Base-by-base conservation (phyloP, 2,329 filamentous ascomycete species). In the Alternaria sp. region DNA sequence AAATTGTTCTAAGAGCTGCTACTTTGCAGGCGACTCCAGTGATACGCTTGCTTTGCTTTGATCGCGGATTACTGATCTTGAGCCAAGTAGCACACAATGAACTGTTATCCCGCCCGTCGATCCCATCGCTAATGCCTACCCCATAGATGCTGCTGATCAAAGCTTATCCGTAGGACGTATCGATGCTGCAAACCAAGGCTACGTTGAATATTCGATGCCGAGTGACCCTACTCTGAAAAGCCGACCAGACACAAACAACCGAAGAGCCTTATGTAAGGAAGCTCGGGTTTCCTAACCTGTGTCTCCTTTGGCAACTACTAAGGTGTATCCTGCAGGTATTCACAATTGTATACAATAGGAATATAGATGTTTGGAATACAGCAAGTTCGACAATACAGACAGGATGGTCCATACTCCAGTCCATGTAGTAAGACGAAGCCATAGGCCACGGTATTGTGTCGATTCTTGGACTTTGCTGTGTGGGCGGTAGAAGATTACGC, bases 71-170 rank as follows among this genome's bases (percentile, higher is more conserved):
- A 16, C 20, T 16, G 20, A 43, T 25, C 40, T 43, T 25, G 22
- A 43, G 40, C 40, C 40, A 25, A 25, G 40, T 43, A 25, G 14
- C 6, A 25, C 20, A 43, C 12, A 16, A 14, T 43, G 18, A 25
- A 43, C 20, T 43, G 46, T 8, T 50, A 50, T 38, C 46, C 46
- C 32, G 32, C 22, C 34, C 32, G 46, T 50, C 46, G 46, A 50
- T 50, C 46, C 46, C 18, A 50, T 50, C 20, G 20, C 30, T 38
- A 27, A 50, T 25, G 20, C 34, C 9, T 36, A 38, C 32, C 46
- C 30, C 32, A 36, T 22, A 36, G 16, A 50, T 14, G 22, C 20
- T 36, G 46, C 25, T 50, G 46, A 50, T 50, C 34, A 50, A 50
- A 50, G 30, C 32, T 27, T 43, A 5, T 43, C 18, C 20, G 20